A percentile compares a stretch with the other conserved stretches of the same genome.
Conservation (phyloP, 176 grass and related monocot species). For the Carex myosuroides region DNA sequence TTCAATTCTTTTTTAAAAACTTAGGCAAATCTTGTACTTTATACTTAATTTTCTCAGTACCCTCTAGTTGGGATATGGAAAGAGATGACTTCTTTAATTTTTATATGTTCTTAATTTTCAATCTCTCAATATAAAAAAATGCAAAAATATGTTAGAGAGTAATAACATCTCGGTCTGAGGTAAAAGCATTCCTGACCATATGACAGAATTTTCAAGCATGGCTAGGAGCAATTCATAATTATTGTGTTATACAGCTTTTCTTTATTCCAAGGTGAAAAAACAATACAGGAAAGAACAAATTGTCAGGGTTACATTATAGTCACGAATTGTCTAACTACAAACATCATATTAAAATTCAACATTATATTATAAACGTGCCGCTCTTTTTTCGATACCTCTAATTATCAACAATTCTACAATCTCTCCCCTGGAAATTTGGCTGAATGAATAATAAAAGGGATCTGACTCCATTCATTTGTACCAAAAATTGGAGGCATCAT, state of each 20-base stretch:
- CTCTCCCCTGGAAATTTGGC: not conserved
- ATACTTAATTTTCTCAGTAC: not conserved
- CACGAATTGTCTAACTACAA: conserved; percentile 2
- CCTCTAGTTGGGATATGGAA: not conserved
- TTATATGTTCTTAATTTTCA: not conserved
- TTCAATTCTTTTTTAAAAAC: not conserved
- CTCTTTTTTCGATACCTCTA: not conserved
- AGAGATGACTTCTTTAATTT: not conserved
- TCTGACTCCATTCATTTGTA: not conserved
- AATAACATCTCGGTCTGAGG: not conserved
- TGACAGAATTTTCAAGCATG: not conserved
- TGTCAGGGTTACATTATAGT: conserved; percentile 18
- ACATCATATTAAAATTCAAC: conserved; percentile 4
- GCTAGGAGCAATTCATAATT: not conserved
- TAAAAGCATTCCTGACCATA: not conserved
- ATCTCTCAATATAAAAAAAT: not conserved
- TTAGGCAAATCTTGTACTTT: not conserved
- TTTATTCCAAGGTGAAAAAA: conserved; percentile 13
- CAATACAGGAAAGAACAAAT: conserved; percentile 10
- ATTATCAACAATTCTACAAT: conserved; percentile 1
- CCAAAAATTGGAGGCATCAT: not conserved
- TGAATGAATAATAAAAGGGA: not conserved
- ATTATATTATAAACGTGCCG: conserved; percentile 1
- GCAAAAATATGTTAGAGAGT: not conserved
- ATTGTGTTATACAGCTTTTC: not conserved